phyloP scores from a whole-genome alignment of 2,329 filamentous ascomycete genomes.

The Periglandula ipomoeae region DNA sequence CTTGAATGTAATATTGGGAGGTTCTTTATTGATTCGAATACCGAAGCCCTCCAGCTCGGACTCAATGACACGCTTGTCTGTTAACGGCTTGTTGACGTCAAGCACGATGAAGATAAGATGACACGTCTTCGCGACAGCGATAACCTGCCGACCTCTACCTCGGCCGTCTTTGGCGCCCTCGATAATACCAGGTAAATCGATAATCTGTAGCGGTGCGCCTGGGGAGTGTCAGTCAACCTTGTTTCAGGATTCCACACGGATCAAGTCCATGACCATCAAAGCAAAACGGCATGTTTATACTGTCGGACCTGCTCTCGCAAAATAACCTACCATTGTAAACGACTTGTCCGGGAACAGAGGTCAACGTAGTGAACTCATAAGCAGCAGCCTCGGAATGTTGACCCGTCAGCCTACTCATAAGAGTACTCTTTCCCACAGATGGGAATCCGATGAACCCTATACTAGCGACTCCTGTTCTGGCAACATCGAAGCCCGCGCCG shows the following conservation, averaged over 20 bases:
- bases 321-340: conserved; percentile 65
- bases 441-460: conserved; percentile 98
- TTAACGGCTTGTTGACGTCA: conserved; percentile 96
- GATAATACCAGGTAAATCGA: conserved; percentile 97
- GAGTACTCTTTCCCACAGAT: conserved; percentile 94
- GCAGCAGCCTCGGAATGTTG: conserved; percentile 96
- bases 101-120: conserved; percentile 98
- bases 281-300: not conserved
- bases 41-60: conserved; percentile 93
- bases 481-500: conserved; percentile 90
- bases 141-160: conserved; percentile 94
- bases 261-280: not conserved
- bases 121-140: conserved; percentile 97
- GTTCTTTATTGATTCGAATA: conserved; percentile 93
- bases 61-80: conserved; percentile 94
- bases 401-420: conserved; percentile 90
- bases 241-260: too few relatives aligned
- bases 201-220: conserved; percentile 92
- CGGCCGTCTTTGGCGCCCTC: conserved; percentile 97
- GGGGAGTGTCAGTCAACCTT: conserved; percentile 1
- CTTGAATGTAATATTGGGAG: conserved; percentile 97
- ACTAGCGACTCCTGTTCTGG: conserved; percentile 92
- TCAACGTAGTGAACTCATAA: conserved; percentile 98
- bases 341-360: conserved; percentile 93
- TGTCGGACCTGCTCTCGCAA: too few relatives aligned